Conservation (phyloP, 106 monocot species). For the Dendrobium huoshanense region DNA sequence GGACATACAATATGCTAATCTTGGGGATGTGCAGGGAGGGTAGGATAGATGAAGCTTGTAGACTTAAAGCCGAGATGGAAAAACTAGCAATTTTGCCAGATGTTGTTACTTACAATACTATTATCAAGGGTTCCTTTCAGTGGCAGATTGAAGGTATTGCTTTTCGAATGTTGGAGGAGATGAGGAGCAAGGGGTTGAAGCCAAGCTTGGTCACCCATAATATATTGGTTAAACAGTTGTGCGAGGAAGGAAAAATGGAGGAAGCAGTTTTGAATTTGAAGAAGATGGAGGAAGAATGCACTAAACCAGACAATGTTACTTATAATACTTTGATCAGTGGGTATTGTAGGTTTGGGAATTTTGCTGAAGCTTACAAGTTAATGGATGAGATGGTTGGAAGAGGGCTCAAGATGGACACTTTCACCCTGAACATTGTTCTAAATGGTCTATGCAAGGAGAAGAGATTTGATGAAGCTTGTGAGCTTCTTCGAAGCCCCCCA, state of each 20-base stretch:
- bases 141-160: constrained; percentile 34
- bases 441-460: constrained; percentile 67
- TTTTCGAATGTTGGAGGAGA: constrained; percentile 47
- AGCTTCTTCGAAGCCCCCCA: constrained; percentile 54
- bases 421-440: constrained; percentile 74
- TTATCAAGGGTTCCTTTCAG: constrained; percentile 72
- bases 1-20: constrained; percentile 82
- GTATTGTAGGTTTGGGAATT: constrained; percentile 43
- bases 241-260: constrained; percentile 72
- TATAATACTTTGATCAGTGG: constrained; percentile 87
- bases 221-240: constrained; percentile 62
- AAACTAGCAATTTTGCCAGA: constrained; percentile 45
- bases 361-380: constrained; percentile 28
- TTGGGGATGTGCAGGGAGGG: constrained; percentile 67
- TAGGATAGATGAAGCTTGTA: constrained; percentile 56
- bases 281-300: constrained; percentile 72
- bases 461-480: constrained; percentile 51
- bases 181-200: constrained; percentile 48
- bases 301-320: constrained; percentile 55
- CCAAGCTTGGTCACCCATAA: constrained; percentile 57
- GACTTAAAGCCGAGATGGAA: constrained; percentile 71
- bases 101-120: constrained; percentile 65
- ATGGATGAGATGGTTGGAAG: constrained; percentile 63
- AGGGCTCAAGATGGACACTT: constrained; percentile 81
- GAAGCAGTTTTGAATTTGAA: constrained; percentile 46